Evolutionary conservation across 106 monocot species (phyloP).

Genomic region (Dendrobium chrysotoxum): DNA sequence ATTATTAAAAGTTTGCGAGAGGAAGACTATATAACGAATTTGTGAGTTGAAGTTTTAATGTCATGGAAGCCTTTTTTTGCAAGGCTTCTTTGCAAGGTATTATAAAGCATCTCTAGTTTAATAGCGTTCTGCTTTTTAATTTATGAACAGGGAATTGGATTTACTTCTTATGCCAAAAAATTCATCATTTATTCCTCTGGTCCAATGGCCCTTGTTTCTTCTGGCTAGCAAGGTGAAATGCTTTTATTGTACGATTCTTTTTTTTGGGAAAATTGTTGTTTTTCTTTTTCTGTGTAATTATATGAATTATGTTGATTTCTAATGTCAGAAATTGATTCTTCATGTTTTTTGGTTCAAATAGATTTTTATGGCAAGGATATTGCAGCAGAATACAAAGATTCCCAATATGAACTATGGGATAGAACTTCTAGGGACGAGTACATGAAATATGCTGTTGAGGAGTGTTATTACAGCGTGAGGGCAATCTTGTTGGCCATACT

Average conservation of each 20-base stretch:
- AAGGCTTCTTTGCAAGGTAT: not conserved
- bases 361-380: constrained; percentile 91
- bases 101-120: constrained; percentile 6
- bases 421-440: constrained; percentile 87
- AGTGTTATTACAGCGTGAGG: constrained; percentile 51
- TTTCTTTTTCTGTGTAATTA: not conserved
- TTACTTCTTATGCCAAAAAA: constrained; percentile 88
- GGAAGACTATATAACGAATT: constrained; percentile 82
- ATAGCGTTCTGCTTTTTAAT: constrained; percentile 1
- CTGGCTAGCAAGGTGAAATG: constrained; percentile 74
- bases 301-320: not conserved
- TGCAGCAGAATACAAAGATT: constrained; percentile 62
- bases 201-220: constrained; percentile 88
- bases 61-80: not conserved
- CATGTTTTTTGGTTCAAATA: constrained; percentile 20
- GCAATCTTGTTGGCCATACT: constrained; percentile 58
- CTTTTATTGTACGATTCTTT: not conserved
- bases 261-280: not conserved
- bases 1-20: constrained; percentile 75
- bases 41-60: constrained; percentile 36
- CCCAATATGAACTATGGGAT: constrained; percentile 76
- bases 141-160: constrained; percentile 60
- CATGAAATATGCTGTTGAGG: constrained; percentile 90
- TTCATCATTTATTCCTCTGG: constrained; percentile 47
- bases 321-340: not conserved